Evolutionary conservation across 1,139 yeast species (phyloP).

Genomic region (Debaryomycetaceae sp.): DNA sequence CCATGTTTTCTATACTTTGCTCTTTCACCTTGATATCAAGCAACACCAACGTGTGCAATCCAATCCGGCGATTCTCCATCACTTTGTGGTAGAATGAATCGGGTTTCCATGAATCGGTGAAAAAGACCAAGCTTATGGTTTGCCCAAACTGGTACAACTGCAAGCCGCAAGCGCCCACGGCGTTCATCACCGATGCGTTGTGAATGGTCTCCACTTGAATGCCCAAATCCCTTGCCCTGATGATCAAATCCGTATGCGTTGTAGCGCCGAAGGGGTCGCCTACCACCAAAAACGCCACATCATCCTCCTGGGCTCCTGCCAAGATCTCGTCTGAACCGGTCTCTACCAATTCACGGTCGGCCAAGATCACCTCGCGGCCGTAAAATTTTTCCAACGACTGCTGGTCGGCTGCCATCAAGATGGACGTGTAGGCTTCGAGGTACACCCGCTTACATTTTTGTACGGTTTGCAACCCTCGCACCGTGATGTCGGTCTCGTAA

Average conservation of each 20-base stretch:
- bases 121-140: slow-evolving; percentile 91
- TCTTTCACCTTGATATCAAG: slow-evolving; percentile 95
- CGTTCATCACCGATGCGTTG: slow-evolving; percentile 97
- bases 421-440: slow-evolving; percentile 92
- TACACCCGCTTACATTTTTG: slow-evolving; percentile 82
- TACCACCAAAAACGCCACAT: slow-evolving; percentile 89
- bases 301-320: slow-evolving; percentile 70
- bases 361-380: slow-evolving; percentile 79
- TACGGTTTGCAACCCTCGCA: slow-evolving; percentile 85
- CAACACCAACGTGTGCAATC: slow-evolving; percentile 83
- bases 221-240: slow-evolving; percentile 81
- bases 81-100: slow-evolving; percentile 90
- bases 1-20: slow-evolving; percentile 91
- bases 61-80: slow-evolving; percentile 82
- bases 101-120: slow-evolving; percentile 94
- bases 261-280: slow-evolving; percentile 99
- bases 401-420: slow-evolving; percentile 86
- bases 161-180: slow-evolving; percentile 96
- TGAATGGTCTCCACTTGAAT: slow-evolving; percentile 81
- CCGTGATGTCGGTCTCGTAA: slow-evolving; percentile 85
- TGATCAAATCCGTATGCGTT: slow-evolving; percentile 89
- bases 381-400: slow-evolving; percentile 69
- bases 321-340: slow-evolving; percentile 80
- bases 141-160: slow-evolving; percentile 96
- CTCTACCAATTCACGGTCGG: slow-evolving; percentile 94